phyloP scores from a whole-genome alignment of 306 rosid genomes.

The Prunus dulcis region DNA sequence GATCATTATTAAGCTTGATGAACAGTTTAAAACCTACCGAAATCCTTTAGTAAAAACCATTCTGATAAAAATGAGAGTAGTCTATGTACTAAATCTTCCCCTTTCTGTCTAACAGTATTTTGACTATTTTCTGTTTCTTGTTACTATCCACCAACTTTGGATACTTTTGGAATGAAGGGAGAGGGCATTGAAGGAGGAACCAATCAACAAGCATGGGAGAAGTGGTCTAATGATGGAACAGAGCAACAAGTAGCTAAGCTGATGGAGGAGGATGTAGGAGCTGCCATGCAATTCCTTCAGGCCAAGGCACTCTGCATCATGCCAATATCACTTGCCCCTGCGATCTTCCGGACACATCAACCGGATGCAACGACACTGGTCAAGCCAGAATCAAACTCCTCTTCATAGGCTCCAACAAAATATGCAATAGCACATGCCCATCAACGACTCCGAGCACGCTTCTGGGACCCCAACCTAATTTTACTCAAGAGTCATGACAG shows the following conservation, averaged over 20 bases:
- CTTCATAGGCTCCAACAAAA: slow-evolving; percentile 40
- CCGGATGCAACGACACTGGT: slow-evolving; percentile 47
- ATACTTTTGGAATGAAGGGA: slow-evolving; percentile 38
- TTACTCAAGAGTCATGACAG: slow-evolving; percentile 3
- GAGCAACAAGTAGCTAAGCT: slow-evolving; percentile 94
- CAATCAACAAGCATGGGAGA: slow-evolving; percentile 76
- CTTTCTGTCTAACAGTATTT: not conserved
- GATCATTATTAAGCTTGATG: not conserved
- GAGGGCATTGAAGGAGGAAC: slow-evolving; percentile 59
- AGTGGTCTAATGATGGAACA: slow-evolving; percentile 95
- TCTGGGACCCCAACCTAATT: slow-evolving; percentile 1
- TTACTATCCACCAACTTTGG: not conserved
- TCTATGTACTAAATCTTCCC: not conserved
- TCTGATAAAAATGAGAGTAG: not conserved
- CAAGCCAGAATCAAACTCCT: slow-evolving; percentile 76
- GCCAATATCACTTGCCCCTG: slow-evolving; percentile 97
- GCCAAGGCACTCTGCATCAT: slow-evolving; percentile 96
- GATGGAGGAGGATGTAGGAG: slow-evolving; percentile 98
- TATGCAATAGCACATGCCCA: slow-evolving; percentile 12
- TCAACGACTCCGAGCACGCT: slow-evolving; percentile 1
- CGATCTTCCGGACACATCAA: slow-evolving; percentile 74
- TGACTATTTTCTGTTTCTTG: not conserved
- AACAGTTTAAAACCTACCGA: not conserved
- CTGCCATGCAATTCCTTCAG: slow-evolving; percentile 97
- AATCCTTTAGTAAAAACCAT: not conserved